These are phyloP conservation scores for Glutinoglossum americanum DNA, from an alignment of 495 filamentous ascomycete species.

Conservation along the genomic window DNA sequence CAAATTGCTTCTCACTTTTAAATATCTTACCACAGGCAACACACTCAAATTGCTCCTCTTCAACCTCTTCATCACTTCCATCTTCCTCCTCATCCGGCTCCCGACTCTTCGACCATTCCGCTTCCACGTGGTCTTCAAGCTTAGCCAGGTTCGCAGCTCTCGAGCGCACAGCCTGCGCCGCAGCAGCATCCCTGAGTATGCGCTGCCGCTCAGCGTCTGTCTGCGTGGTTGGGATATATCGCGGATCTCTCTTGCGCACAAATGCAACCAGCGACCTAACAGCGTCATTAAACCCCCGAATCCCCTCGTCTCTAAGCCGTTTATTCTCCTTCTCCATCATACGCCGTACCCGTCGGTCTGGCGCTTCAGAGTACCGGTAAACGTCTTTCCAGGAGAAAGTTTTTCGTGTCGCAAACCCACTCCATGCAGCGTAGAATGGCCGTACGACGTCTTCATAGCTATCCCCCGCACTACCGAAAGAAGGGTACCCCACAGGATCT, in stretches of 20 bases:
- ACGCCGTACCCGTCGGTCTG: slow-evolving; percentile 62
- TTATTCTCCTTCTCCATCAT: slow-evolving; percentile 94
- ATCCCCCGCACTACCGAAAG: slow-evolving; percentile 52
- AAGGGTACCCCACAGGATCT: slow-evolving; percentile 42
- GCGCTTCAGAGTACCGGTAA: slow-evolving; percentile 63
- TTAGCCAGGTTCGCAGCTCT: slow-evolving; percentile 63
- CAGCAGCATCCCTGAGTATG: slow-evolving; percentile 50
- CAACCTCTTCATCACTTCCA: slow-evolving; percentile 25
- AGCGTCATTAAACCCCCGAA: slow-evolving; percentile 79
- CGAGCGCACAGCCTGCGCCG: slow-evolving; percentile 66
- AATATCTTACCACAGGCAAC: slow-evolving; percentile 82
- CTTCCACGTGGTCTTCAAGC: slow-evolving; percentile 38
- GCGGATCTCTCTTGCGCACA: slow-evolving; percentile 79
- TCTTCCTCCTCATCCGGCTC: slow-evolving; percentile 21
- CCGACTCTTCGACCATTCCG: slow-evolving; percentile 53
- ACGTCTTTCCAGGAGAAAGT: slow-evolving; percentile 74
- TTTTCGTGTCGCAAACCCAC: slow-evolving; percentile 62
- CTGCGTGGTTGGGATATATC: slow-evolving; percentile 46
- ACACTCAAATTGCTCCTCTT: slow-evolving; percentile 54
- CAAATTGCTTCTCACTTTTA: slow-evolving; percentile 79
- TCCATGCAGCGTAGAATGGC: slow-evolving; percentile 68
- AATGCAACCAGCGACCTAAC: slow-evolving; percentile 76
- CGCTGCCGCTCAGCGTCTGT: slow-evolving; percentile 66
- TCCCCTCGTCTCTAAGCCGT: slow-evolving; percentile 56
- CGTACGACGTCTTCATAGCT: slow-evolving; percentile 48